Base-by-base conservation (phyloP, 2,329 filamentous ascomycete species). In the Pseudopithomyces chartarum region DNA sequence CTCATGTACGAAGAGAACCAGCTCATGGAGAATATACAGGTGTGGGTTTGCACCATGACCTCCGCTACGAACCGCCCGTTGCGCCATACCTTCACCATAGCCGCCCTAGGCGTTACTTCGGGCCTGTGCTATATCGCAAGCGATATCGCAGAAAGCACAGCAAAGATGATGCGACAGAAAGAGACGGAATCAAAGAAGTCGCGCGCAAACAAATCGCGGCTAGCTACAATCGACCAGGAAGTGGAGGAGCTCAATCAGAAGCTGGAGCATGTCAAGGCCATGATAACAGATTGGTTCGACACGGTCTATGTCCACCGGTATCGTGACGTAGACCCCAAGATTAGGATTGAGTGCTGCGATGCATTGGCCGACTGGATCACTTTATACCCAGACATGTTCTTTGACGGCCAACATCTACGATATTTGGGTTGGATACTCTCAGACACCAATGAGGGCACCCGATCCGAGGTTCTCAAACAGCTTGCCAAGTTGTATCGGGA, bases 361-460 rank as follows among this genome's bases (percentile, higher is more conserved):
- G 91, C 92, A 13, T 82, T 99, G 8, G 92, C 93, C 26, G 85
- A 87, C 39, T 99, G 95, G 95, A 96, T 98, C 64, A 85, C 88
- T 72, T 85, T 85, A 11, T 86, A 97, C 50, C 91, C 93, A 2
- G 91, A 92, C 45, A 85, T 91, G 44, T 99, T 97, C 77, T 91
- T 97, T 74, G 91, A 97, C 63, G 92, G 92, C 1, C 85, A 89
- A 65, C 97, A 97, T 76, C 81, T 99, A 49, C 88, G 95, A 58
- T 99, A 99, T 69, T 82, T 99, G 6, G 95, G 95, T 51, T 99
- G 95, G 95, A 88, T 97, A 70, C 82, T 99, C 29, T 97, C 93
- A 4, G 95, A 99, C 72, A 84, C 87, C 3, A 84, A 88, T 58
- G 82, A 88, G 1, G 79, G 87, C 8, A 93, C 91, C 20, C 86